These are phyloP conservation scores for Populus euphratica DNA, from an alignment of 345 rosid species.

Conservation along the genomic window DNA sequence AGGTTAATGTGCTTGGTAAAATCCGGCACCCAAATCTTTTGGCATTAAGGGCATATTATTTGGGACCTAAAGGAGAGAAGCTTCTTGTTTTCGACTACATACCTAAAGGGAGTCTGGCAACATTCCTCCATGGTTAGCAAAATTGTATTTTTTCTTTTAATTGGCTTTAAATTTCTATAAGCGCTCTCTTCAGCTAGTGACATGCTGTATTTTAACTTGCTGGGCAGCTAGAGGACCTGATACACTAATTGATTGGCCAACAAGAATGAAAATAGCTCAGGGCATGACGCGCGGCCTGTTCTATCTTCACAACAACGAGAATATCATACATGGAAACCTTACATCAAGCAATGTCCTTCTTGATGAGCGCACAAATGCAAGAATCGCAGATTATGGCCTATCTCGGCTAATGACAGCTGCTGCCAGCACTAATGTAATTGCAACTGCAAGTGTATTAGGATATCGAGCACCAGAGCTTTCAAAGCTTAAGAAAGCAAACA, in stretches of 20 bases:
- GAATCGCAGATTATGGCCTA: slow-evolving; percentile 76
- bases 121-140: slow-evolving; percentile 81
- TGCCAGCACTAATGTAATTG: slow-evolving; percentile 71
- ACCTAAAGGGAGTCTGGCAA: slow-evolving; percentile 79
- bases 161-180: not conserved
- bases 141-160: not conserved
- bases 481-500: slow-evolving; percentile 70
- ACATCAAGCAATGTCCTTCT: slow-evolving; percentile 74
- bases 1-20: slow-evolving; percentile 68
- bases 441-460: slow-evolving; percentile 79
- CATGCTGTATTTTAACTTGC: not conserved
- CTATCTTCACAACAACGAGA: slow-evolving; percentile 75
- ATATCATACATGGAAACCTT: slow-evolving; percentile 75
- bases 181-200: not conserved
- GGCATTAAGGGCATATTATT: slow-evolving; percentile 78
- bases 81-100: slow-evolving; percentile 92
- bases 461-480: slow-evolving; percentile 91
- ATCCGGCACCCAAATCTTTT: slow-evolving; percentile 74
- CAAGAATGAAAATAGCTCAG: slow-evolving; percentile 73
- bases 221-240: slow-evolving; percentile 87
- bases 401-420: slow-evolving; percentile 75
- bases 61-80: slow-evolving; percentile 97
- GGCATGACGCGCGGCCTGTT: slow-evolving; percentile 62
- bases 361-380: slow-evolving; percentile 56
- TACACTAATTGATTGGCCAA: slow-evolving; percentile 61